Conservation (phyloP, 768 basidiomycete species). For the Kwoniella dejecticola region DNA sequence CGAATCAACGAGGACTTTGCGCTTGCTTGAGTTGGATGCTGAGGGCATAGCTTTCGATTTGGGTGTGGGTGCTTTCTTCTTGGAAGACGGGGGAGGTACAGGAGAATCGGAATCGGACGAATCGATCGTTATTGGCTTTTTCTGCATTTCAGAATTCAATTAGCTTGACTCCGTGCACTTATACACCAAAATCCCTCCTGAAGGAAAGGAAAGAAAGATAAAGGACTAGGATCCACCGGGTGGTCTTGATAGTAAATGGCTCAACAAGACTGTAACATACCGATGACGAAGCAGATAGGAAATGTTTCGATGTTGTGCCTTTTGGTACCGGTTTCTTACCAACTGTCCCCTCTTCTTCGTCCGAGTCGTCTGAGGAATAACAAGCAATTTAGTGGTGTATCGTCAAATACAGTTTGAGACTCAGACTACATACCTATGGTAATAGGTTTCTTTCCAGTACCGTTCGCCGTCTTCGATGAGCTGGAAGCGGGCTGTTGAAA, state of each 20-base stretch:
- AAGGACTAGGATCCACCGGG: no score
- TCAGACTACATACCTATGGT: slow-evolving; percentile 44
- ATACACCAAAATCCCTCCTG: no score
- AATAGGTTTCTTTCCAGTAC: slow-evolving; percentile 41
- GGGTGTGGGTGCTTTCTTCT: slow-evolving; percentile 17
- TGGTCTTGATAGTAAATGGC: no score
- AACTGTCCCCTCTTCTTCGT: slow-evolving; percentile 35
- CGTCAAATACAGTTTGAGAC: no score
- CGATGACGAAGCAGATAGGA: slow-evolving; percentile 32
- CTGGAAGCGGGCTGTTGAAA: background rate
- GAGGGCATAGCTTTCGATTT: slow-evolving; percentile 10
- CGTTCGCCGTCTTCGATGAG: slow-evolving; percentile 8
- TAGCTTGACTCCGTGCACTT: background rate
- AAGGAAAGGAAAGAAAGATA: no score
- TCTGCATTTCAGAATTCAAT: slow-evolving; percentile 14
- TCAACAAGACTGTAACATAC: no score
- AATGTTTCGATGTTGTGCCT: slow-evolving; percentile 37
- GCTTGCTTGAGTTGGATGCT: slow-evolving; percentile 9
- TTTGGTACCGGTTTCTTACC: slow-evolving; percentile 27
- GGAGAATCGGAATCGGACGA: slow-evolving; percentile 23
- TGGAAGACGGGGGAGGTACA: slow-evolving; percentile 16
- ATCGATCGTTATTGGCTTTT: slow-evolving; percentile 28
- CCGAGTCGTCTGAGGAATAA: slow-evolving; percentile 44
- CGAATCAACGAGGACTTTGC: slow-evolving; percentile 16
- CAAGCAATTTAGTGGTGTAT: no score